Evolutionary conservation across 208 protist species (phyloP).

Genomic region (Acanthamoeba castellanii): DNA sequence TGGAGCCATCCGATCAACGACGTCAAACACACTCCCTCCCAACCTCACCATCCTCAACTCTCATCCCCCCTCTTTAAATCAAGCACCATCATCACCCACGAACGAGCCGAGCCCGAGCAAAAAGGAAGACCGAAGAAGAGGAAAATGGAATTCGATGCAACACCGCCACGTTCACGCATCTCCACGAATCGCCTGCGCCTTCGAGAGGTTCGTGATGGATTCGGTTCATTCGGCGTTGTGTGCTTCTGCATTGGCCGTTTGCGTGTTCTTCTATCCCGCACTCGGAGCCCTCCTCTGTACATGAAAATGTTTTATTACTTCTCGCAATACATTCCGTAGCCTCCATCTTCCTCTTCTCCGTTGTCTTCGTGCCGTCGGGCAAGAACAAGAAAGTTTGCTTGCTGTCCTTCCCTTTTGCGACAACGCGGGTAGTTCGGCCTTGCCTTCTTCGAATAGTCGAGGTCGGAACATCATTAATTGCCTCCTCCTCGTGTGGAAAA

Average conservation of each 20-base stretch:
- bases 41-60: not conserved
- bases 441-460: too few species aligned
- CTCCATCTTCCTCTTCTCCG: not conserved
- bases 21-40: not conserved
- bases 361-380: too few species aligned
- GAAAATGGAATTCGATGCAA: conserved; percentile 18
- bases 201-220: not conserved
- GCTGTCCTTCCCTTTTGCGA: too few species aligned
- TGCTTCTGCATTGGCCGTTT: not conserved
- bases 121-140: not conserved
- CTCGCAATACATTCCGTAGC: conserved; percentile 26
- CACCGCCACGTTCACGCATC: not conserved
- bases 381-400: too few species aligned
- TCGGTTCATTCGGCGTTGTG: not conserved
- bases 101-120: not conserved
- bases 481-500: too few species aligned
- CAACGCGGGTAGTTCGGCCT: too few species aligned
- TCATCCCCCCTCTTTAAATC: not conserved
- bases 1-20: not conserved
- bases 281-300: conserved; percentile 50
- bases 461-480: too few species aligned
- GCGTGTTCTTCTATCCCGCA: not conserved
- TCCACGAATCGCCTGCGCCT: not conserved
- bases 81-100: not conserved
- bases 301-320: conserved; percentile 44